Percentiles rank a stretch among this genome's conserved stretches.
phyloP scores from a whole-genome alignment of 2,329 filamentous ascomycete species.

The Aspergillus pseudoterreus region DNA sequence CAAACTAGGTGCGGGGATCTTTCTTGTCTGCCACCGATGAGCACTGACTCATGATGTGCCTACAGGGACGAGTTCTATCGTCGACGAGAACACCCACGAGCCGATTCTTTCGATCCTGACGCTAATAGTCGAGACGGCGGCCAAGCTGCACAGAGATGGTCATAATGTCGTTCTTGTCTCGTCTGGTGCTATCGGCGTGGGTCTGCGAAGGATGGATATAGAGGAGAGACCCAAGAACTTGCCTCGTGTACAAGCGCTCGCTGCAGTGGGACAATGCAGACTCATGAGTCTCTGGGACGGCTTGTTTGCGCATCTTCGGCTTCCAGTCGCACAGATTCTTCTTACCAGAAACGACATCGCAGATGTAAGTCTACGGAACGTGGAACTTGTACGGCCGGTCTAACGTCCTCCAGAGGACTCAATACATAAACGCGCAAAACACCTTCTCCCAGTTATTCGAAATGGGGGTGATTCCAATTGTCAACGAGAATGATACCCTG shows the following conservation, averaged over 20 bases:
- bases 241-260: conserved; percentile 74
- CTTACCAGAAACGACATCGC: conserved; percentile 95
- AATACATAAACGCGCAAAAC: conserved; percentile 96
- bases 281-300: conserved; percentile 95
- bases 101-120: conserved; percentile 87
- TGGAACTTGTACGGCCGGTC: neutral
- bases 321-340: conserved; percentile 91
- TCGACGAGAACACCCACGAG: conserved; percentile 92
- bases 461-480: conserved; percentile 96
- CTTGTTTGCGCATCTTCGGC: conserved; percentile 78
- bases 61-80: conserved; percentile 94
- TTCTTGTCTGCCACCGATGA: conserved; percentile 5
- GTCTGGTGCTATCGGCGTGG: conserved; percentile 93
- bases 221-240: conserved; percentile 85
- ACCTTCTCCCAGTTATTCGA: conserved; percentile 85
- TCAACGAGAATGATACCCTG: conserved; percentile 97
- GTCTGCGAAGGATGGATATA: conserved; percentile 83
- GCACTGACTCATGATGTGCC: conserved; percentile 16
- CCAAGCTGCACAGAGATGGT: conserved; percentile 81
- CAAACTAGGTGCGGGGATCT: conserved; percentile 35
- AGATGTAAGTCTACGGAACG: conserved; percentile 58
- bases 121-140: conserved; percentile 89
- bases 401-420: conserved; percentile 60
- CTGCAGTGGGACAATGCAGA: conserved; percentile 92
- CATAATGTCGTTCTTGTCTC: conserved; percentile 95